phyloP scores from a whole-genome alignment of 352 stramenopile species.

The Globisporangium nodosum region DNA sequence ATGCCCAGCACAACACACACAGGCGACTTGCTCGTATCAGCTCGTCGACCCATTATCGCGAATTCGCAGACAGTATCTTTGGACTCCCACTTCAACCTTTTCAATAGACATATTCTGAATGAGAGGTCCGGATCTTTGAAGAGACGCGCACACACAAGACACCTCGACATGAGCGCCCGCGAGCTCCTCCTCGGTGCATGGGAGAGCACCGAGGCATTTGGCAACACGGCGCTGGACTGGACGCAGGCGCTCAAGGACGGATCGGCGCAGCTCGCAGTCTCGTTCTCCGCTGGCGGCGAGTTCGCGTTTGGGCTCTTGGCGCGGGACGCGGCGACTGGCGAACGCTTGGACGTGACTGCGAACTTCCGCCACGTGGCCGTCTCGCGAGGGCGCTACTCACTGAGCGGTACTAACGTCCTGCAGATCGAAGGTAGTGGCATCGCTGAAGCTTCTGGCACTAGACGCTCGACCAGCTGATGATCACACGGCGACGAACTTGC shows the following conservation, averaged over 20 bases:
- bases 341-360: slow-evolving; percentile 42
- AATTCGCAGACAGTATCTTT: no score
- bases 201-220: slow-evolving; percentile 68
- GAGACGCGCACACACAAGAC: no score
- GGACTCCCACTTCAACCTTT: no score
- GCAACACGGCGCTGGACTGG: slow-evolving; percentile 76
- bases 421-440: slow-evolving; percentile 22
- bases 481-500: neutral
- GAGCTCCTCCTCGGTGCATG: slow-evolving; percentile 26
- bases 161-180: no score
- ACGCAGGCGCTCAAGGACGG: slow-evolving; percentile 57
- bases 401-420: slow-evolving; percentile 20
- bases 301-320: slow-evolving; percentile 36
- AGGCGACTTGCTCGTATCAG: no score
- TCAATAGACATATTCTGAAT: no score
- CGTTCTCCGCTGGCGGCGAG: slow-evolving; percentile 26
- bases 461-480: neutral
- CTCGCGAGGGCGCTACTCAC: slow-evolving; percentile 31
- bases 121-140: no score
- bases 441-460: neutral
- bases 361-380: slow-evolving; percentile 51
- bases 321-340: slow-evolving; percentile 7
- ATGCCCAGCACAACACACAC: no score
- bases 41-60: no score
- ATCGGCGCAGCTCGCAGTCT: slow-evolving; percentile 29